A percentile compares a stretch with the other conserved stretches of the same genome.
Evolutionary conservation across 192 early-diverging fungal genomes (phyloP).

Genomic region (Entomortierella lignicola): DNA sequence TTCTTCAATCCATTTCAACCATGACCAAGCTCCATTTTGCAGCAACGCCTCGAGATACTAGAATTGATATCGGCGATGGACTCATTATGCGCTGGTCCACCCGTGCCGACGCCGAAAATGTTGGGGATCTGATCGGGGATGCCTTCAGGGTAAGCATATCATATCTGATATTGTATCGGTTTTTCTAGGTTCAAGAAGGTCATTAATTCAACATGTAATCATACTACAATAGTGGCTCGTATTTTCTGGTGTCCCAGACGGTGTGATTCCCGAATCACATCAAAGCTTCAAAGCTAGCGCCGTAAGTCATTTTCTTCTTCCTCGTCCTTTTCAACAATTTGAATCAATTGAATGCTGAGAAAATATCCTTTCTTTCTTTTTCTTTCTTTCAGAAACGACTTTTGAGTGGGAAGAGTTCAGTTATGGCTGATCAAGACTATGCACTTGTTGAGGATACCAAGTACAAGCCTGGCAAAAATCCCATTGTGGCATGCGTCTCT

Average conservation of each 20-base stretch:
- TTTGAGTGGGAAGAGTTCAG: slow-evolving; percentile 15
- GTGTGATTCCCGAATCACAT: slow-evolving; percentile 9
- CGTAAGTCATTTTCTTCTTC: slow-evolving; percentile 10
- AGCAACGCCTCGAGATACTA: slow-evolving; percentile 2
- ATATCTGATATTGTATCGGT: not conserved
- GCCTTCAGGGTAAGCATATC: slow-evolving; percentile 25
- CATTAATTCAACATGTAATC: too few relatives aligned
- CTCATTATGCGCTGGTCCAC: slow-evolving; percentile 49
- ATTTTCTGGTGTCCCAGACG: not conserved
- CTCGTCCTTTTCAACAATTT: not conserved
- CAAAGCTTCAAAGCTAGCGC: not conserved
- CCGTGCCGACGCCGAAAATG: slow-evolving; percentile 9
- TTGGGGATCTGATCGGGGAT: slow-evolving; percentile 4
- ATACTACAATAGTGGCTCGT: slow-evolving; percentile 20
- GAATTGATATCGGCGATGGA: slow-evolving; percentile 23
- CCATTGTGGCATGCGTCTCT: slow-evolving; percentile 31
- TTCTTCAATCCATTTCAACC: too few relatives aligned
- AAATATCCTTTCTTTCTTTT: not conserved
- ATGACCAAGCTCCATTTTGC: not conserved
- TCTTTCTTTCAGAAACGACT: slow-evolving; percentile 19
- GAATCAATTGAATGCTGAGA: not conserved
- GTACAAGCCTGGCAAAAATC: slow-evolving; percentile 14
- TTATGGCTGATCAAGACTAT: slow-evolving; percentile 34
- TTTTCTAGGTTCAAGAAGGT: too few relatives aligned
- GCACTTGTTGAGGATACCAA: slow-evolving; percentile 28